phyloP scores from a whole-genome alignment of 1,139 yeast species.

The Geotrichum fermentans region DNA sequence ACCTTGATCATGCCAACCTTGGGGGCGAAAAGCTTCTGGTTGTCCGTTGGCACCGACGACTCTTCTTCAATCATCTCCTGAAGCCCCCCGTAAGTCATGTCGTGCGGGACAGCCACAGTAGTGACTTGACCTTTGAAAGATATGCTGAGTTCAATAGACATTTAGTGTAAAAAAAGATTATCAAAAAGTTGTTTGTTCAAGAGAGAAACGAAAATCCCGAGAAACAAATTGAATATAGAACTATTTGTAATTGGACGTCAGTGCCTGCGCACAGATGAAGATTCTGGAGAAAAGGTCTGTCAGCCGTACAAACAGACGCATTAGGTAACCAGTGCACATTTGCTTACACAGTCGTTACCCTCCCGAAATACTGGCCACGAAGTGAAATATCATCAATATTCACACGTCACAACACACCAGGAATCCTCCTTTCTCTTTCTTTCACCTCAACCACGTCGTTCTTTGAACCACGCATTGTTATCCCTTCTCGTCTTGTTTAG shows the following conservation, averaged over 20 bases:
- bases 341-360: slow-evolving; percentile 5
- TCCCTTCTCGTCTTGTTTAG: not conserved
- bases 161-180: not conserved
- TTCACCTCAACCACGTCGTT: not conserved
- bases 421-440: not conserved
- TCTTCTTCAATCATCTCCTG: slow-evolving; percentile 29
- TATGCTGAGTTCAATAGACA: slow-evolving; percentile 14
- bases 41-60: slow-evolving; percentile 30
- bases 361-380: not conserved
- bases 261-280: too few species aligned
- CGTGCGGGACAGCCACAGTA: slow-evolving; percentile 12
- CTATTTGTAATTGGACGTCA: too few species aligned
- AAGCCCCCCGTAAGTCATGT: slow-evolving; percentile 25
- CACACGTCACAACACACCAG: slow-evolving; percentile 4
- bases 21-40: slow-evolving; percentile 34
- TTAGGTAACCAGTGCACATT: too few species aligned
- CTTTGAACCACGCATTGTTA: not conserved
- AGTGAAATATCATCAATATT: not conserved
- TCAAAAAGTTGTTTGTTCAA: too few species aligned
- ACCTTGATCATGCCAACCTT: slow-evolving; percentile 29
- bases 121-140: slow-evolving; percentile 14
- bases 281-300: too few species aligned
- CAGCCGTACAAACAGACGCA: slow-evolving; percentile 1
- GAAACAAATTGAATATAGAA: too few species aligned
- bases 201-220: not conserved